These are phyloP conservation scores for Tulasnella sp. DNA, from an alignment of 768 basidiomycete genomes.

Conservation along the genomic window DNA sequence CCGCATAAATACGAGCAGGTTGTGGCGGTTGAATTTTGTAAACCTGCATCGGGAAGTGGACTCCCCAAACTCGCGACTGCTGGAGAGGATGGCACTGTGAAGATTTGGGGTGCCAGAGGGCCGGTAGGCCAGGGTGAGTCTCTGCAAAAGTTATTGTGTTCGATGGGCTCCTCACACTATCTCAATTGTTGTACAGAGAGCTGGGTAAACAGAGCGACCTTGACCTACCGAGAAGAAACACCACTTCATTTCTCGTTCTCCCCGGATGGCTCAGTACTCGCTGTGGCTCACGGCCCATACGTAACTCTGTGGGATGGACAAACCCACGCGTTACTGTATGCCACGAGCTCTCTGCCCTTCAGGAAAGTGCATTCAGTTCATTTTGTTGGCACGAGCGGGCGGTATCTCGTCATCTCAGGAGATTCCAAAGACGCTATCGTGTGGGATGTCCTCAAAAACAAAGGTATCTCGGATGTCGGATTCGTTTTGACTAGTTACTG, in stretches of 20 bases:
- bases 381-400: conserved; percentile 40
- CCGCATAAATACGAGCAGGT: conserved; percentile 70
- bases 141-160: neutral
- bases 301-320: conserved; percentile 71
- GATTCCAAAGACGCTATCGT: conserved; percentile 47
- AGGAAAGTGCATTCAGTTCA: conserved; percentile 45
- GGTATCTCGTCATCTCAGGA: conserved; percentile 59
- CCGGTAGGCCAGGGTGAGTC: conserved; percentile 42
- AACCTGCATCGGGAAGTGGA: conserved; percentile 17
- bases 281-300: conserved; percentile 60
- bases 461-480: conserved; percentile 45
- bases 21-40: conserved; percentile 58
- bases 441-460: conserved; percentile 67
- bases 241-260: conserved; percentile 75
- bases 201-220: conserved; percentile 76
- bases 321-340: conserved; percentile 56
- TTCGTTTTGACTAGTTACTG: neutral
- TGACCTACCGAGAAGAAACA: conserved; percentile 61
- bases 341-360: conserved; percentile 48
- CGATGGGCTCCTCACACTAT: neutral
- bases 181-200: conserved; percentile 45
- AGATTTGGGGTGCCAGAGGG: conserved; percentile 66
- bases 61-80: conserved; percentile 60
- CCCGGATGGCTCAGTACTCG: conserved; percentile 78
- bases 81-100: conserved; percentile 69